Conservation (phyloP, 768 basidiomycete species). For the Auricularia cornea region DNA sequence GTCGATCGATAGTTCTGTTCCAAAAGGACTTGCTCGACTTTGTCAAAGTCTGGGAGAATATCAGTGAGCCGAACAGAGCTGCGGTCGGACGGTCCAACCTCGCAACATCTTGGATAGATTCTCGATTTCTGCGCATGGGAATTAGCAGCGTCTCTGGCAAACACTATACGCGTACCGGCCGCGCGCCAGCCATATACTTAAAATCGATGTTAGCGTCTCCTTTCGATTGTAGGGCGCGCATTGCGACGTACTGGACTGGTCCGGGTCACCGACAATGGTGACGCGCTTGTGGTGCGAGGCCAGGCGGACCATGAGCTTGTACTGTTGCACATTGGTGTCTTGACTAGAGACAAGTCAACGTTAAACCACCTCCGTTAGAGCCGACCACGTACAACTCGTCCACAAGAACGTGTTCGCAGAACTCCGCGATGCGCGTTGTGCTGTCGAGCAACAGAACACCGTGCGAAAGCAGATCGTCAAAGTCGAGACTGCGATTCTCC, state of each 20-base stretch:
- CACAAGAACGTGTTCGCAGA: slow-evolving; percentile 65
- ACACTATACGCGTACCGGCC: slow-evolving; percentile 24
- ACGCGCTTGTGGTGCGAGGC: slow-evolving; percentile 45
- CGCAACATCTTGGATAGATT: slow-evolving; percentile 66
- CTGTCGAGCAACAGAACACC: slow-evolving; percentile 56
- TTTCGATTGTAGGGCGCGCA: too few species aligned
- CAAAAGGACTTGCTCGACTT: slow-evolving; percentile 51
- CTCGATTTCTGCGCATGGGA: slow-evolving; percentile 38
- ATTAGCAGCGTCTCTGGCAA: slow-evolving; percentile 1
- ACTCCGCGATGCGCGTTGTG: slow-evolving; percentile 40
- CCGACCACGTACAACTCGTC: slow-evolving; percentile 63
- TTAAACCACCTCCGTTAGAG: neutral
- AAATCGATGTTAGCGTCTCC: too few species aligned
- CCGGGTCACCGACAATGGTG: slow-evolving; percentile 84
- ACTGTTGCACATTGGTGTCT: slow-evolving; percentile 78
- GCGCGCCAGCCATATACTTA: slow-evolving; percentile 87
- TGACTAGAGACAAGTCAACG: slow-evolving; percentile 36
- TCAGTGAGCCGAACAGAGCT: too few species aligned
- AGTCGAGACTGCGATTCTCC: slow-evolving; percentile 68
- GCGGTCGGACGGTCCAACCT: slow-evolving; percentile 31
- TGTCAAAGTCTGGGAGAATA: neutral
- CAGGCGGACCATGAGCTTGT: slow-evolving; percentile 66
- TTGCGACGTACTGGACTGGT: slow-evolving; percentile 79
- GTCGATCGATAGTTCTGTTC: slow-evolving; percentile 88
- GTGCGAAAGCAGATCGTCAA: slow-evolving; percentile 74